Evolutionary conservation across 129 eudicot genomes (phyloP).

Genomic region (Logfia minima): DNA sequence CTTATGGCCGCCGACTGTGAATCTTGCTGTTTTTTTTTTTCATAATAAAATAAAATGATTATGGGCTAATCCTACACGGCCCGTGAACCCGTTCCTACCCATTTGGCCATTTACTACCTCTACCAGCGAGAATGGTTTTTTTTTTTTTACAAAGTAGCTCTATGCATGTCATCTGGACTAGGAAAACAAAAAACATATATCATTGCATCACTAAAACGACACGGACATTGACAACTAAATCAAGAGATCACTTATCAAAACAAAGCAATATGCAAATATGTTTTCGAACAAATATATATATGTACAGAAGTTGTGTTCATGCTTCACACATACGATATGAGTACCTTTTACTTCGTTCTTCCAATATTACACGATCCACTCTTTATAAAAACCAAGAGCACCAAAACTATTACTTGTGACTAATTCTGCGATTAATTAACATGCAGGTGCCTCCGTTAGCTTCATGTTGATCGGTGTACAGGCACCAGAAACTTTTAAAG

Average conservation of each 20-base stretch:
- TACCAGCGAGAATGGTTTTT: too few species aligned
- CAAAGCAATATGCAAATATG: neutral
- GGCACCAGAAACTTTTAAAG: slow-evolving; percentile 57
- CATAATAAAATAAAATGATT: too few species aligned
- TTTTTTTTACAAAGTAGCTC: too few species aligned
- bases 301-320: neutral
- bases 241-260: neutral
- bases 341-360: neutral
- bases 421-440: slow-evolving; percentile 33
- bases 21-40: too few species aligned
- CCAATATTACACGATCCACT: neutral
- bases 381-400: slow-evolving; percentile 3
- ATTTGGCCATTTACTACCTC: too few species aligned
- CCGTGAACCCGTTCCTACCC: too few species aligned
- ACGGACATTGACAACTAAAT: neutral
- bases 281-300: neutral
- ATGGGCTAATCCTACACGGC: too few species aligned
- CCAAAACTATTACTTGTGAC: neutral
- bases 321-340: neutral
- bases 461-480: slow-evolving; percentile 45
- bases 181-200: neutral
- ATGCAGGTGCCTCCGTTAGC: slow-evolving; percentile 69
- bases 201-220: neutral
- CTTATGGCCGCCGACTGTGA: too few species aligned
- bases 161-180: too few species aligned